phyloP scores from a whole-genome alignment of 2,329 filamentous ascomycete species.

The Albophoma yamanashiensis region DNA sequence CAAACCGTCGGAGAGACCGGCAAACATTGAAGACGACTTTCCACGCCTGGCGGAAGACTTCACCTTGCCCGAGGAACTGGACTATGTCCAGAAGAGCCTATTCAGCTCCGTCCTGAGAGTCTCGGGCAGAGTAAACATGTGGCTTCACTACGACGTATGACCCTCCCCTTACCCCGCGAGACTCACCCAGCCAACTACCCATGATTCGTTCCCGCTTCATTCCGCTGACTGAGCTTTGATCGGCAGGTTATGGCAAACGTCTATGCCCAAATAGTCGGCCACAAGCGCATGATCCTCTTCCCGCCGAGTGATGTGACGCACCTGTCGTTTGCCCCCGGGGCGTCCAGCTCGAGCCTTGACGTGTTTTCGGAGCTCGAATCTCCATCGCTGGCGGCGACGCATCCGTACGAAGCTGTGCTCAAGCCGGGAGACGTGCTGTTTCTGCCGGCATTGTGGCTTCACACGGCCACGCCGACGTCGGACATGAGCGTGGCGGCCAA shows the following conservation, averaged over 20 bases:
- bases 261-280: constrained; percentile 66
- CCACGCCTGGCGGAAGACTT: constrained; percentile 61
- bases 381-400: constrained; percentile 33
- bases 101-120: constrained; percentile 75
- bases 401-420: constrained; percentile 57
- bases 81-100: constrained; percentile 44
- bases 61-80: constrained; percentile 50
- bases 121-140: constrained; percentile 73
- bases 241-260: constrained; percentile 73
- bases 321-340: constrained; percentile 62
- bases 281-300: constrained; percentile 66
- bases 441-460: constrained; percentile 75
- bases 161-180: neutral
- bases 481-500: constrained; percentile 71
- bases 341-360: constrained; percentile 70
- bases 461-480: constrained; percentile 54
- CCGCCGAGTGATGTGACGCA: constrained; percentile 63
- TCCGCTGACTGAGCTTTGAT: neutral
- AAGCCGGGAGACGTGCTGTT: constrained; percentile 67
- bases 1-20: constrained; percentile 57
- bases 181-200: neutral
- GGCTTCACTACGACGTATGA: constrained; percentile 77
- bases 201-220: neutral
- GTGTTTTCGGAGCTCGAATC: constrained; percentile 46
- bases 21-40: constrained; percentile 63